Percentiles rank a stretch among this genome's conserved stretches.
Conservation (phyloP, 2,329 filamentous ascomycete species). For the Penicillium sp. region DNA sequence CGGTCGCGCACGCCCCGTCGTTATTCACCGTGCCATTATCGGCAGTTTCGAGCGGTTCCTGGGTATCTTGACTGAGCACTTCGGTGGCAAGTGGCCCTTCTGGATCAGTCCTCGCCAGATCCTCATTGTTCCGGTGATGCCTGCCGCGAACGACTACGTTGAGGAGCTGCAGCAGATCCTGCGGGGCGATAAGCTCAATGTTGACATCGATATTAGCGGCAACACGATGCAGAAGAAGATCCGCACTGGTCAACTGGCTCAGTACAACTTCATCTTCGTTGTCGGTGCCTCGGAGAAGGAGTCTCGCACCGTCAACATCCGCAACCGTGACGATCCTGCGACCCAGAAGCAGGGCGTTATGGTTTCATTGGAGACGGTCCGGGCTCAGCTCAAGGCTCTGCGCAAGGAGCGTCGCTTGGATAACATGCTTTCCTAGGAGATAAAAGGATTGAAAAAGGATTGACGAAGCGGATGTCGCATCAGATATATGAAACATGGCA, state of each 20-base stretch:
- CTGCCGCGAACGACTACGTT: slow-evolving; percentile 48
- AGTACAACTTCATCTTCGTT: slow-evolving; percentile 55
- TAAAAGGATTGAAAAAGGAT: background rate
- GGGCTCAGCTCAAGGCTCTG: slow-evolving; percentile 50
- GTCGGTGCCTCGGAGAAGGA: slow-evolving; percentile 62
- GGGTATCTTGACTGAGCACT: slow-evolving; percentile 50
- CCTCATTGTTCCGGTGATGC: slow-evolving; percentile 51
- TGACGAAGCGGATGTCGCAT: background rate
- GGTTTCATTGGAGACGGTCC: slow-evolving; percentile 57
- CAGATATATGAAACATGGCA: slow-evolving; percentile 18
- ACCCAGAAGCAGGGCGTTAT: slow-evolving; percentile 61
- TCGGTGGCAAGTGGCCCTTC: slow-evolving; percentile 52
- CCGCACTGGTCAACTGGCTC: slow-evolving; percentile 46
- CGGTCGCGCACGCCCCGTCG: slow-evolving; percentile 49
- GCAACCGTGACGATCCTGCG: slow-evolving; percentile 60
- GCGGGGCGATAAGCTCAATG: slow-evolving; percentile 45
- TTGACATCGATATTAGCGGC: slow-evolving; percentile 48
- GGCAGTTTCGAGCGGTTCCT: slow-evolving; percentile 52
- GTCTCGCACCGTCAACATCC: slow-evolving; percentile 58
- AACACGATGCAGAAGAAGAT: slow-evolving; percentile 54
- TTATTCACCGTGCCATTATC: slow-evolving; percentile 52
- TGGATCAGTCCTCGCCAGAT: slow-evolving; percentile 52
- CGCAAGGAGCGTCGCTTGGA: slow-evolving; percentile 46
- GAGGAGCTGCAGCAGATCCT: slow-evolving; percentile 47
- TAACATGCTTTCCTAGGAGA: slow-evolving; percentile 38